Evolutionary conservation across 2,329 filamentous ascomycete species (phyloP).

Genomic region (Biscogniauxia mediterranea): DNA sequence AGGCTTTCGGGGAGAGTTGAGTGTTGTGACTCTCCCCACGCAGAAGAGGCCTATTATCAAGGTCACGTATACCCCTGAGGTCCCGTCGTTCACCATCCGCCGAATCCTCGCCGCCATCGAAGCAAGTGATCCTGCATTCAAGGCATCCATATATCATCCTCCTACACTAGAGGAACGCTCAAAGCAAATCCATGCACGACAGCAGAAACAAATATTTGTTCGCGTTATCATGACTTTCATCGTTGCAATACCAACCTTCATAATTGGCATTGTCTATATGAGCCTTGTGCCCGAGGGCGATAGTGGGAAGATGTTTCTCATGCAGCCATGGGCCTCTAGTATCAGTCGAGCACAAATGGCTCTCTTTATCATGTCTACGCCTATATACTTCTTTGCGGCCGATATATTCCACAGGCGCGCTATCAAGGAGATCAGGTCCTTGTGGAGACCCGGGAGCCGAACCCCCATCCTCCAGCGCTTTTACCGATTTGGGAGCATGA

Average conservation of each 20-base stretch:
- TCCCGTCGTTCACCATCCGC: slow-evolving; percentile 71
- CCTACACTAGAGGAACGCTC: slow-evolving; percentile 83
- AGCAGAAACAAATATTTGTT: slow-evolving; percentile 65
- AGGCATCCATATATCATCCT: slow-evolving; percentile 71
- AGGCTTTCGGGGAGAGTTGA: slow-evolving; percentile 50
- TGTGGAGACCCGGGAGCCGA: slow-evolving; percentile 76
- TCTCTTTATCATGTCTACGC: slow-evolving; percentile 77
- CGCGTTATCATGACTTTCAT: slow-evolving; percentile 69
- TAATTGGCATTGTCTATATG: slow-evolving; percentile 92
- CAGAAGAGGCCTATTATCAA: slow-evolving; percentile 65
- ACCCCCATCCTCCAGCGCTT: slow-evolving; percentile 74
- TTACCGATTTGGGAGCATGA: slow-evolving; percentile 96
- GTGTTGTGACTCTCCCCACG: slow-evolving; percentile 55
- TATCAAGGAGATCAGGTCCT: slow-evolving; percentile 70
- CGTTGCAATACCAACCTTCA: slow-evolving; percentile 76
- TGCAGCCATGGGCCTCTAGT: slow-evolving; percentile 67
- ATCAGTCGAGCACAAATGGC: slow-evolving; percentile 76
- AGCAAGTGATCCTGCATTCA: slow-evolving; percentile 63
- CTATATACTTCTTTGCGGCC: slow-evolving; percentile 82
- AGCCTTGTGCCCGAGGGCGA: slow-evolving; percentile 66
- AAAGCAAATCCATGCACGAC: slow-evolving; percentile 65
- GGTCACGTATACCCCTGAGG: slow-evolving; percentile 66
- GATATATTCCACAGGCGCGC: slow-evolving; percentile 81
- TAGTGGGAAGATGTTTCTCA: slow-evolving; percentile 61
- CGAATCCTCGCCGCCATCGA: slow-evolving; percentile 68